phyloP scores from a whole-genome alignment of 495 filamentous ascomycete genomes.

The Tirmania nivea region DNA sequence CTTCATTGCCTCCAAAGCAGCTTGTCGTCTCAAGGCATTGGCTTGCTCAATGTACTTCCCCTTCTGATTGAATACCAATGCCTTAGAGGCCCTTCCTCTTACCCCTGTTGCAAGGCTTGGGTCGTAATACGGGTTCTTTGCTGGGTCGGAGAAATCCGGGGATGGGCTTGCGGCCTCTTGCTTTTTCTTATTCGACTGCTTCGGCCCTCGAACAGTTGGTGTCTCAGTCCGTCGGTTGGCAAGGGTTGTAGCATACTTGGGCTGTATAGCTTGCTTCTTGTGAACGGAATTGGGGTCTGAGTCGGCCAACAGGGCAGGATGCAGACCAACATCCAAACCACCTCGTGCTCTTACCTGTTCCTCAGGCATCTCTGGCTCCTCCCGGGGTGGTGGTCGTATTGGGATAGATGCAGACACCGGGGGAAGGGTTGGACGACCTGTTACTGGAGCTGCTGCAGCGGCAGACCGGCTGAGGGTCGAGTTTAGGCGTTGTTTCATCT shows the following conservation, averaged over 20 bases:
- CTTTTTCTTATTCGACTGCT: slow-evolving; percentile 28
- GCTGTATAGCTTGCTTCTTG: slow-evolving; percentile 21
- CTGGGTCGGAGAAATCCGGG: slow-evolving; percentile 34
- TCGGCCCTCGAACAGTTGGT: slow-evolving; percentile 7
- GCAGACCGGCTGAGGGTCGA: slow-evolving; percentile 43
- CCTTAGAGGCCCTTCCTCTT: slow-evolving; percentile 35
- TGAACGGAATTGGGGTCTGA: slow-evolving; percentile 33
- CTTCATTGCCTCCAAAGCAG: slow-evolving; percentile 81
- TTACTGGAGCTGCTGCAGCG: slow-evolving; percentile 16
- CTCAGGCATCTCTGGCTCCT: slow-evolving; percentile 14
- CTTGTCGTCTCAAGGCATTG: slow-evolving; percentile 65
- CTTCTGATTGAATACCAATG: slow-evolving; percentile 82
- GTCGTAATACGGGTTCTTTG: slow-evolving; percentile 75
- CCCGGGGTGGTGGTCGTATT: slow-evolving; percentile 1
- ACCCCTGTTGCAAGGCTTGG: slow-evolving; percentile 41
- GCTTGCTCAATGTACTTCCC: slow-evolving; percentile 93
- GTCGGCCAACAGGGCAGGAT: slow-evolving; percentile 67
- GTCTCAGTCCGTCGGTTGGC: slow-evolving; percentile 37
- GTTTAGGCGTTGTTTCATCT: slow-evolving; percentile 65
- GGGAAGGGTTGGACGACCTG: slow-evolving; percentile 6
- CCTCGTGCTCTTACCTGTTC: slow-evolving; percentile 31
- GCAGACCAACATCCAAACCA: slow-evolving; percentile 72
- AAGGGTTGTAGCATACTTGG: slow-evolving; percentile 37
- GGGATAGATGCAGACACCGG: neutral
- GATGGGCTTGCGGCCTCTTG: slow-evolving; percentile 51